These are phyloP conservation scores for Stachybotrys chartarum DNA, from an alignment of 2,329 filamentous ascomycete genomes.

Conservation along the genomic window DNA sequence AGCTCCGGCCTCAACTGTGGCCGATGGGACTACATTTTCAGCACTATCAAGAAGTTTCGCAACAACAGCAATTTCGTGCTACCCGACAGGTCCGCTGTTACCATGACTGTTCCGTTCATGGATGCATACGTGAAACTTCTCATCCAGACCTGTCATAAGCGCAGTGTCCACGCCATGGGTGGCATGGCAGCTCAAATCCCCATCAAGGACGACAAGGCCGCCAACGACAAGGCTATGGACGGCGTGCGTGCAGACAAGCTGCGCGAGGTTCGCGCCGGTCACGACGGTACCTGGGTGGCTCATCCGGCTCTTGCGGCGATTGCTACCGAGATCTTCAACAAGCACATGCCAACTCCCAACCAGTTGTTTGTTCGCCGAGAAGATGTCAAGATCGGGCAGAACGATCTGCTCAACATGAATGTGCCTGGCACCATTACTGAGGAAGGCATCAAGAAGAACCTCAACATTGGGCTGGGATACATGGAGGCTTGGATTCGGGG, in stretches of 20 bases:
- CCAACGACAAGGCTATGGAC: slow-evolving; percentile 93
- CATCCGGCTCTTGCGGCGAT: slow-evolving; percentile 88
- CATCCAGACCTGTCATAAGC: slow-evolving; percentile 95
- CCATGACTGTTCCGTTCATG: slow-evolving; percentile 99
- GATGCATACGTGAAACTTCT: slow-evolving; percentile 90
- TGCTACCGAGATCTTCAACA: slow-evolving; percentile 90
- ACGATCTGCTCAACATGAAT: slow-evolving; percentile 97
- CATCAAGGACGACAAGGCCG: slow-evolving; percentile 87
- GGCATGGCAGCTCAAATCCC: slow-evolving; percentile 99
- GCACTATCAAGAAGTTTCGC: slow-evolving; percentile 98
- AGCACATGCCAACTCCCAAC: slow-evolving; percentile 97
- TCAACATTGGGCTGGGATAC: slow-evolving; percentile 93
- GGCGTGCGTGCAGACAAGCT: slow-evolving; percentile 92
- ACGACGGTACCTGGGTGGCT: slow-evolving; percentile 96
- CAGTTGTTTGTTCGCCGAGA: slow-evolving; percentile 88
- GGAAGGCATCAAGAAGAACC: slow-evolving; percentile 92
- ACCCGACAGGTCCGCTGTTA: slow-evolving; percentile 83
- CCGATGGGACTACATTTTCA: slow-evolving; percentile 99
- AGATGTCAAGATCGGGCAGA: slow-evolving; percentile 77
- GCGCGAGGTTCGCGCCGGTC: slow-evolving; percentile 87
- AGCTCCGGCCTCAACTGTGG: slow-evolving; percentile 96
- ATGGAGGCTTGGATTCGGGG: slow-evolving; percentile 98
- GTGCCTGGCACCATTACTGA: slow-evolving; percentile 89
- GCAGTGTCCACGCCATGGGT: slow-evolving; percentile 97
- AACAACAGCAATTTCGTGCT: slow-evolving; percentile 89